Evolutionary conservation across 1,284 basidiomycete species (phyloP).

Genomic region (Trichosporon faecale): DNA sequence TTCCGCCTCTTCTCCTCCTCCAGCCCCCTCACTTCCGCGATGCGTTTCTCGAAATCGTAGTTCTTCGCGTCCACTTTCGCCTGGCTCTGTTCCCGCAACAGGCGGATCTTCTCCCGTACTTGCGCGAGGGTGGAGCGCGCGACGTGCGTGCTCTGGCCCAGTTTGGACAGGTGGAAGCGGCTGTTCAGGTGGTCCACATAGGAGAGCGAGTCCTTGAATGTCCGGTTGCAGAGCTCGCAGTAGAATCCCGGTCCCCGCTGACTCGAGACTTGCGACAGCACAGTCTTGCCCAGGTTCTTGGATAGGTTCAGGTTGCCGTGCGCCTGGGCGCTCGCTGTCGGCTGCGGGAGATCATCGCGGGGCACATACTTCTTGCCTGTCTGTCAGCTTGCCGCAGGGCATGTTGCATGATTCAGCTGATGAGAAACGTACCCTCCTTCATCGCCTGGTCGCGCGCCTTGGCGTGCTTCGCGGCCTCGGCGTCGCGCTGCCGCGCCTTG

Average conservation of each 20-base stretch:
- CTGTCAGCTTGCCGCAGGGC: too few relatives aligned
- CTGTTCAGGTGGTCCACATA: conserved; percentile 97
- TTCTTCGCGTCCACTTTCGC: conserved; percentile 74
- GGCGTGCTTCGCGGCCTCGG: conserved; percentile 39
- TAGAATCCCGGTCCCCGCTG: conserved; percentile 86
- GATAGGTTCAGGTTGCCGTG: conserved; percentile 77
- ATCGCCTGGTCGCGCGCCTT: conserved; percentile 52
- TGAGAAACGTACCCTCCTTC: conserved; percentile 65
- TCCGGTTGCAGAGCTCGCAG: conserved; percentile 84
- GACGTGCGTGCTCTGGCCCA: conserved; percentile 93
- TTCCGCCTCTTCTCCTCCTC: conserved; percentile 42
- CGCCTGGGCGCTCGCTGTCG: conserved; percentile 77
- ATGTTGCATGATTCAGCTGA: too few relatives aligned
- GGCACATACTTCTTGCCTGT: conserved; percentile 73
- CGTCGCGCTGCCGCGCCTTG: conserved; percentile 51
- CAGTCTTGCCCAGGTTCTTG: conserved; percentile 87
- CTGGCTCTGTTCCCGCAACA: conserved; percentile 79
- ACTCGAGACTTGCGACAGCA: conserved; percentile 72
- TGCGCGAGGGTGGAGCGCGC: conserved; percentile 86
- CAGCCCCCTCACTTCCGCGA: conserved; percentile 75
- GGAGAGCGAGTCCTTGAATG: conserved; percentile 86
- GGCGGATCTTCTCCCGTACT: conserved; percentile 82
- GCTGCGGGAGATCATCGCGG: conserved; percentile 68
- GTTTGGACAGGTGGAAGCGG: conserved; percentile 71
- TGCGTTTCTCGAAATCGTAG: conserved; percentile 87